Evolutionary conservation across 2,329 filamentous ascomycete genomes (phyloP).

Genomic region (Raffaelea ambrosiae): DNA sequence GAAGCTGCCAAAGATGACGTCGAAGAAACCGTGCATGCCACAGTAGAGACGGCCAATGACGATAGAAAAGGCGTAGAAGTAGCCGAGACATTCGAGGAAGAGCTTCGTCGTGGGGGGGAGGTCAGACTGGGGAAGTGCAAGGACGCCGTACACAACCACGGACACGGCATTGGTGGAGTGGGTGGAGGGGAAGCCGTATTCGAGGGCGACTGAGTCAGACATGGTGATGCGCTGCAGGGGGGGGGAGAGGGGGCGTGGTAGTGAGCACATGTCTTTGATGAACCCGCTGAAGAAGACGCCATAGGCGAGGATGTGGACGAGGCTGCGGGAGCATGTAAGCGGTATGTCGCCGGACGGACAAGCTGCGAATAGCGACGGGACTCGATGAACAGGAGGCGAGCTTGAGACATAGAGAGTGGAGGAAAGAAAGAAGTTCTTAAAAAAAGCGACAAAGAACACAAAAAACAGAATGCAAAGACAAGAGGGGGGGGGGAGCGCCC

Average conservation of each 20-base stretch:
- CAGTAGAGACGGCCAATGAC: constrained; percentile 89
- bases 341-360: too few species aligned
- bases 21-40: constrained; percentile 96
- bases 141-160: constrained; percentile 70
- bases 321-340: constrained; percentile 25
- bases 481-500: too few species aligned
- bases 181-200: constrained; percentile 95
- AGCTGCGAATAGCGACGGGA: too few species aligned
- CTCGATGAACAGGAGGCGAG: too few species aligned
- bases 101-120: constrained; percentile 51
- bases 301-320: constrained; percentile 67
- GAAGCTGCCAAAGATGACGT: constrained; percentile 72
- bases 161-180: constrained; percentile 97
- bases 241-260: constrained; percentile 85
- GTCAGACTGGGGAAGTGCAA: constrained; percentile 59
- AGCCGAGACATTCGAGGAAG: constrained; percentile 59
- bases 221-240: constrained; percentile 92
- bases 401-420: too few species aligned
- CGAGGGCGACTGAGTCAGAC: constrained; percentile 88
- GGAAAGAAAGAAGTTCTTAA: too few species aligned
- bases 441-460: too few species aligned
- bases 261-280: constrained; percentile 86
- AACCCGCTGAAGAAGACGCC: constrained; percentile 88
- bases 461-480: too few species aligned
- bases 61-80: constrained; percentile 84